Evolutionary conservation across 768 basidiomycete species (phyloP), one percentile per base, ranked within the genome.

Genomic region (Floccularia luteovirens): DNA sequence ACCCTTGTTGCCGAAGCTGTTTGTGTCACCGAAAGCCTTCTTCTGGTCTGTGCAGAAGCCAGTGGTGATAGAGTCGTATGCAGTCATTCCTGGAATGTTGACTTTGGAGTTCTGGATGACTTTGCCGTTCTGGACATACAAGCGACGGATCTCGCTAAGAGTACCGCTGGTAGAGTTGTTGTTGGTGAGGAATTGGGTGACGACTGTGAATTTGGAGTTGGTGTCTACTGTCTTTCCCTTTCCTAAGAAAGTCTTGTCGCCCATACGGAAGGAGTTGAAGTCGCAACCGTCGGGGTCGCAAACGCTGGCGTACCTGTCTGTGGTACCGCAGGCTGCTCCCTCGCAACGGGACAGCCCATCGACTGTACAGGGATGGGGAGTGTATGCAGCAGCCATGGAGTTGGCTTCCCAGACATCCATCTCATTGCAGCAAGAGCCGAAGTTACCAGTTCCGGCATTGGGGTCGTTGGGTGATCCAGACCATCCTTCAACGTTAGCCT

Each of bases 221-320:
- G 66, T 69, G 55, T 68, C 60, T 50, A 69, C 57, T 41, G 58
- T 65, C 48, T 46, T 41, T 31, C 59, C 60, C 6, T 52, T 46
- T 19, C 67, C 67, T 48, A 58, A 59, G 63, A 67, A 70, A 24
- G 48, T 38, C 7, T 45, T 47, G 57, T 64, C 51, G 34, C 68
- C 68, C 61, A 66, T 58, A 48, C 68, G 66, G 56, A 51, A 70
- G 7, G 68, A 64, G 65, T 69, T 70, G 64, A 66, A 69, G 47
- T 69, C 68, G 55, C 67, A 70, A 35, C 67, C 67, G 46, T 61
- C 64, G 37, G 52, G 49, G 50, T 69, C 67, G 53, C 67, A 69
- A 32, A 63, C 49, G 38, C 61, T 59, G 45, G 44, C 52, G 51
- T 60, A 57, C 30, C 60, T 44, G 45, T 58, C 43, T 44, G 42